Conservation (phyloP, 164 flowering plant species). For the Berberis vulgaris region DNA sequence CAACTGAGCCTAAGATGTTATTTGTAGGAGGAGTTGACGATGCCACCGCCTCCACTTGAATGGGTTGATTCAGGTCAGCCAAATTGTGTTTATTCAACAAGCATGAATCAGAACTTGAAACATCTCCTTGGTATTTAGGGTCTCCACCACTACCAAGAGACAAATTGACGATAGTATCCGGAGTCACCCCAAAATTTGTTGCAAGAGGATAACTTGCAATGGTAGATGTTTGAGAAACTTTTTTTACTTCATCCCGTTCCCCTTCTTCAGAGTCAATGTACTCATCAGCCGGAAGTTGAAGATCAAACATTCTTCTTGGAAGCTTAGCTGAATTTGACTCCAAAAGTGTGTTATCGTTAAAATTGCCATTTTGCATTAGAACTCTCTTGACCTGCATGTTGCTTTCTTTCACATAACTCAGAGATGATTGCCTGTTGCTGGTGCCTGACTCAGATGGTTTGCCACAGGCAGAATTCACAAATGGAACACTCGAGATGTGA, state of each 20-base stretch:
- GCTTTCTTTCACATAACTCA: slow-evolving; percentile 38
- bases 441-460: slow-evolving; percentile 41
- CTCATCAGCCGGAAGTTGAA: slow-evolving; percentile 81
- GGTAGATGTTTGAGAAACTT: slow-evolving; percentile 13
- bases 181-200: not conserved
- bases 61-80: slow-evolving; percentile 79
- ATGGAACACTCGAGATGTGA: slow-evolving; percentile 33
- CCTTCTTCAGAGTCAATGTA: slow-evolving; percentile 64
- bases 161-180: slow-evolving; percentile 25
- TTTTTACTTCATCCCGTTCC: slow-evolving; percentile 25
- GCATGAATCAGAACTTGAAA: slow-evolving; percentile 22
- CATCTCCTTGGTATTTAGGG: slow-evolving; percentile 18
- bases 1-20: slow-evolving; percentile 23
- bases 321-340: slow-evolving; percentile 51
- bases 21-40: slow-evolving; percentile 23
- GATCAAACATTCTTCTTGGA: slow-evolving; percentile 64
- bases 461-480: slow-evolving; percentile 27
- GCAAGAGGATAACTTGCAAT: slow-evolving; percentile 9
- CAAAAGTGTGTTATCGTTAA: slow-evolving; percentile 36
- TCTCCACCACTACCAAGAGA: slow-evolving; percentile 21
- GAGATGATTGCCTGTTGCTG: slow-evolving; percentile 35
- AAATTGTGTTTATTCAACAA: slow-evolving; percentile 20
- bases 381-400: slow-evolving; percentile 20
- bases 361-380: slow-evolving; percentile 14
- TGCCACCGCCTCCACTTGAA: slow-evolving; percentile 42